These are phyloP conservation scores for Arabidopsis hybrid DNA, from an alignment of 441 rosid species.

Conservation along the genomic window DNA sequence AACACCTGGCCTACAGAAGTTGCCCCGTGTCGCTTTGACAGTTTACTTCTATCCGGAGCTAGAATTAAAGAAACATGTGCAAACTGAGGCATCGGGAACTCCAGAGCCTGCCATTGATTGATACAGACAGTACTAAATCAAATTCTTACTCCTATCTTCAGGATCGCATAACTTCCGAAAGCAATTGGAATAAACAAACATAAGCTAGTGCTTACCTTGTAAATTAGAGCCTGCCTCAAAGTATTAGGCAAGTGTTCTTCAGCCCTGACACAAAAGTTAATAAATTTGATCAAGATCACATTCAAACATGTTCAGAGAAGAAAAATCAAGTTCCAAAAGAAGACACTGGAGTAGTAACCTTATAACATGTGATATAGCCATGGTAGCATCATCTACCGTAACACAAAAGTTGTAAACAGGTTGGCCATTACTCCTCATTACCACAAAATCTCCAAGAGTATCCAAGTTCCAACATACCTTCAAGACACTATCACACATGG, in stretches of 20 bases:
- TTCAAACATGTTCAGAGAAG: background rate
- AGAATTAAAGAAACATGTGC: constrained; percentile 97
- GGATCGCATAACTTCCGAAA: constrained; percentile 21
- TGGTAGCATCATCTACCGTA: constrained; percentile 96
- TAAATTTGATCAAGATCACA: constrained; percentile 33
- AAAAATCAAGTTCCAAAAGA: background rate
- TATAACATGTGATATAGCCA: constrained; percentile 96
- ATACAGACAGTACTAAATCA: constrained; percentile 28
- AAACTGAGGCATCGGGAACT: constrained; percentile 86
- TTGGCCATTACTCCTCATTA: constrained; percentile 98
- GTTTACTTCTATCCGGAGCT: constrained; percentile 93
- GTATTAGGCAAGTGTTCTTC: constrained; percentile 97
- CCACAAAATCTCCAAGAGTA: constrained; percentile 96
- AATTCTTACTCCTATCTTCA: constrained; percentile 21
- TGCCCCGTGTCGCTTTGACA: constrained; percentile 96
- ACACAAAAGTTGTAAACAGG: constrained; percentile 98
- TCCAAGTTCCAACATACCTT: constrained; percentile 94
- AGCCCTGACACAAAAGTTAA: constrained; percentile 60
- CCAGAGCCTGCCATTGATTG: constrained; percentile 74
- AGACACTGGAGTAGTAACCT: constrained; percentile 55
- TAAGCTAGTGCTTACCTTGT: constrained; percentile 61
- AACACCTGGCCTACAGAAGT: constrained; percentile 97
- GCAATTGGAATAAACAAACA: constrained; percentile 30
- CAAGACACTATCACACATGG: constrained; percentile 63
- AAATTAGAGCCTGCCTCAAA: constrained; percentile 87